A percentile compares a stretch with the other conserved stretches of the same genome.
Evolutionary conservation across 2,329 filamentous ascomycete species (phyloP).

Genomic region (Onygenales sp.): DNA sequence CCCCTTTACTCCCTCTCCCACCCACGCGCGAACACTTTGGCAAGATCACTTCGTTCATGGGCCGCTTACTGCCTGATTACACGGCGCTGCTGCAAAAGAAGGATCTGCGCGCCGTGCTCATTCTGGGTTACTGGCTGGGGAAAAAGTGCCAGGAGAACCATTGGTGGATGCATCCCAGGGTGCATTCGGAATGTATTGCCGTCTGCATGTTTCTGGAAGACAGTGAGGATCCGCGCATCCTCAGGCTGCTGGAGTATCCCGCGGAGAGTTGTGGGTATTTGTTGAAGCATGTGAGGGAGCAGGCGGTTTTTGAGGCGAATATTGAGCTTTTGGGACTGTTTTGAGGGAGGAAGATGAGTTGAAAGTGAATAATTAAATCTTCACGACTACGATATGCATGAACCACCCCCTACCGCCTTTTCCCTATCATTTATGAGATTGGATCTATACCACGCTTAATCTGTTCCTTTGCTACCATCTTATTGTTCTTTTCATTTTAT

Average conservation of each 20-base stretch:
- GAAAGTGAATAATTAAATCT: not conserved
- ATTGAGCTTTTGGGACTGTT: slow-evolving; percentile 5
- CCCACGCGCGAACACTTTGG: slow-evolving; percentile 14
- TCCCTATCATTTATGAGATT: no score
- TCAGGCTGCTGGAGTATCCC: slow-evolving; percentile 24
- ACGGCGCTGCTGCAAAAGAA: slow-evolving; percentile 20
- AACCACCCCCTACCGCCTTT: no score
- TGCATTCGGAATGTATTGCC: slow-evolving; percentile 25
- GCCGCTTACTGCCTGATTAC: slow-evolving; percentile 21
- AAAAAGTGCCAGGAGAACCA: slow-evolving; percentile 17
- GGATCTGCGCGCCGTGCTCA: slow-evolving; percentile 22
- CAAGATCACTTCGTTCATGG: slow-evolving; percentile 26
- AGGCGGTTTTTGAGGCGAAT: slow-evolving; percentile 4
- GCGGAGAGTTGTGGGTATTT: slow-evolving; percentile 24
- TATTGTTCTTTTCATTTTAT: no score
- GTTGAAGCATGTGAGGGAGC: slow-evolving; percentile 17
- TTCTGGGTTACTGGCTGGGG: slow-evolving; percentile 28
- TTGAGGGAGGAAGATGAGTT: not conserved
- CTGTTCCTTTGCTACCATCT: no score
- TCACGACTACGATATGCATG: no score
- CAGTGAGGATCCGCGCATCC: slow-evolving; percentile 18
- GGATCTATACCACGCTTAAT: no score
- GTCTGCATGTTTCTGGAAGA: slow-evolving; percentile 29
- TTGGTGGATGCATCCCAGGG: slow-evolving; percentile 24
- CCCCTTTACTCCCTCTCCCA: slow-evolving; percentile 21